phyloP scores from a whole-genome alignment of 305 asterid genomes.

The Ajuga reptans region DNA sequence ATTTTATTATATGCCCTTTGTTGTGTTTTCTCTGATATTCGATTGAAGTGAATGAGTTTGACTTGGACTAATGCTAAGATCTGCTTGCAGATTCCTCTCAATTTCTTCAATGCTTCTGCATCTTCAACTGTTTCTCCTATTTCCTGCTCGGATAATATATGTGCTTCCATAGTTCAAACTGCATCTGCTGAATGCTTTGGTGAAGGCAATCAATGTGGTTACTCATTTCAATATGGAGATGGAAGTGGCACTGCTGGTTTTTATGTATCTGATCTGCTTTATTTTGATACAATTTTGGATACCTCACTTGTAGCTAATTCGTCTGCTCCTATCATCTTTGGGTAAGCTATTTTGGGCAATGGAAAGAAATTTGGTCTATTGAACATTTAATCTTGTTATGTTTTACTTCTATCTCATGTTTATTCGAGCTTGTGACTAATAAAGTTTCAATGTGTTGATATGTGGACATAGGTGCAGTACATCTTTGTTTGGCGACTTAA shows the following conservation, averaged over 20 bases:
- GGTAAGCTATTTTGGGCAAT: conserved; percentile 42
- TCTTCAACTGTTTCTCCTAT: conserved; percentile 64
- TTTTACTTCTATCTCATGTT: conserved; percentile 6
- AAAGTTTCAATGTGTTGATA: conserved; percentile 1
- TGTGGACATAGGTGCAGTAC: conserved; percentile 75
- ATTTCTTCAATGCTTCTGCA: conserved; percentile 56
- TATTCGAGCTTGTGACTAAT: not conserved
- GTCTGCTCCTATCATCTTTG: conserved; percentile 77
- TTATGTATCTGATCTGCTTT: conserved; percentile 65
- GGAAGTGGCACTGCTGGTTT: conserved; percentile 85
- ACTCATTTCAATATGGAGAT: conserved; percentile 79
- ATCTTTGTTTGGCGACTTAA: conserved; percentile 63
- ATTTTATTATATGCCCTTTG: not conserved
- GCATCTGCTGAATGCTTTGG: conserved; percentile 62
- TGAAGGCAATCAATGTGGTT: conserved; percentile 63
- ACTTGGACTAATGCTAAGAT: conserved; percentile 15
- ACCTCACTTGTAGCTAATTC: conserved; percentile 62
- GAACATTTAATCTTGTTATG: conserved; percentile 8
- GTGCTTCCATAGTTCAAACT: conserved; percentile 56
- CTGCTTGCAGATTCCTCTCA: conserved; percentile 60
- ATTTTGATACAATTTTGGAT: conserved; percentile 63
- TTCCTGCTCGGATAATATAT: conserved; percentile 59
- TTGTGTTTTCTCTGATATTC: not conserved
- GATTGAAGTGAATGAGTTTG: conserved; percentile 9
- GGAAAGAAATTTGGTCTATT: not conserved